A percentile compares a stretch with the other conserved stretches of the same genome.
Conservation (phyloP, 805 yeast genomes). For the Zygosaccharomyces gambellarensis region DNA sequence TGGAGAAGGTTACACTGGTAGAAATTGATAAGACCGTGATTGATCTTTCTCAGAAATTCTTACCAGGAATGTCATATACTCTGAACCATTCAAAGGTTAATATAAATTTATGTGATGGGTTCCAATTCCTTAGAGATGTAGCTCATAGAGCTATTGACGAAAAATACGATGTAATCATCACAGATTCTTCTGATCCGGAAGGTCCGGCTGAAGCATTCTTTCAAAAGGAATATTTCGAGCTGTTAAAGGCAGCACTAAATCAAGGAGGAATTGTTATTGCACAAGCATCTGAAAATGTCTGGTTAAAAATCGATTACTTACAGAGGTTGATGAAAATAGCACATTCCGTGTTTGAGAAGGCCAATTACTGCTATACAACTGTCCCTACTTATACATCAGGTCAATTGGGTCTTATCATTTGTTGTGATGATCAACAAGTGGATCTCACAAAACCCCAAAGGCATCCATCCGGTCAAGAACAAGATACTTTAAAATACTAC, state of each 20-base stretch:
- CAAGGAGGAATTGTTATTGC: slow-evolving; percentile 67
- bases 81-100: slow-evolving; percentile 61
- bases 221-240: slow-evolving; percentile 67
- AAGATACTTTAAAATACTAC: slow-evolving; percentile 55
- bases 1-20: slow-evolving; percentile 68
- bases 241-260: slow-evolving; percentile 59
- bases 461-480: slow-evolving; percentile 44
- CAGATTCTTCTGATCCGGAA: slow-evolving; percentile 93
- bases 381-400: slow-evolving; percentile 89
- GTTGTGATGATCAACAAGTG: slow-evolving; percentile 50
- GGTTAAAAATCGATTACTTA: slow-evolving; percentile 61
- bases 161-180: slow-evolving; percentile 76
- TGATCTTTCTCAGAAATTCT: slow-evolving; percentile 59
- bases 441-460: slow-evolving; percentile 52
- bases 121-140: slow-evolving; percentile 56
- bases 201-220: slow-evolving; percentile 93
- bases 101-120: slow-evolving; percentile 76
- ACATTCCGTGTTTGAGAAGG: slow-evolving; percentile 52
- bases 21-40: slow-evolving; percentile 87
- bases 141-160: slow-evolving; percentile 32
- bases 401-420: slow-evolving; percentile 73
- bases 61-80: slow-evolving; percentile 70
- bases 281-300: slow-evolving; percentile 72
- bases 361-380: slow-evolving; percentile 68
- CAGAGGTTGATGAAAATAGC: slow-evolving; percentile 46